phyloP scores from a whole-genome alignment of 2,329 filamentous ascomycete species.

The Davidsoniella australis region DNA sequence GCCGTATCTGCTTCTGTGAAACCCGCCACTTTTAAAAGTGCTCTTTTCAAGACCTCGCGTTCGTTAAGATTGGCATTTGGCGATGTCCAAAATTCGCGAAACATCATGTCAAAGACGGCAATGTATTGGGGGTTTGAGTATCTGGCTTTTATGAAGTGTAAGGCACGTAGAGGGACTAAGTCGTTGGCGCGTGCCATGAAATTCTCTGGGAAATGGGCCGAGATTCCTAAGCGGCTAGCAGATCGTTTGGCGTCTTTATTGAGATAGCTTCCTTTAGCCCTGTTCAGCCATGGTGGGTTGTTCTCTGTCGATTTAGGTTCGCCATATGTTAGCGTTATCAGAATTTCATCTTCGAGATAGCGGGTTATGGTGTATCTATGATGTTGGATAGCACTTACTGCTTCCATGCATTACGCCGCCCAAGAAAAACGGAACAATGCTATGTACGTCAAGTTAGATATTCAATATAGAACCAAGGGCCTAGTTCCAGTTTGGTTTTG shows the following conservation, averaged over 20 bases:
- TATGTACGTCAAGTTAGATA: conserved; percentile 18
- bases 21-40: conserved; percentile 21
- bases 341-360: not conserved
- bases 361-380: not conserved
- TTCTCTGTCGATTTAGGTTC: conserved; percentile 34
- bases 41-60: conserved; percentile 28
- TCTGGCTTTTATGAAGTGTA: conserved; percentile 47
- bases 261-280: conserved; percentile 47
- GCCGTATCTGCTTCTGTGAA: conserved; percentile 28
- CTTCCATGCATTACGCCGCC: conserved; percentile 45
- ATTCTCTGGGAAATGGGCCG: conserved; percentile 23
- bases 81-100: conserved; percentile 44
- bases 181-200: conserved; percentile 28
- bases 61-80: conserved; percentile 41
- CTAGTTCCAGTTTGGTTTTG: not conserved
- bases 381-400: conserved; percentile 21
- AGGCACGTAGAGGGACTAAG: conserved; percentile 42
- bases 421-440: conserved; percentile 56
- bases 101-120: conserved; percentile 35
- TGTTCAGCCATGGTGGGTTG: conserved; percentile 54
- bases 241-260: conserved; percentile 25
- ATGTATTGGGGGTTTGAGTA: conserved; percentile 34
- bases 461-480: not conserved
- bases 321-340: not conserved
- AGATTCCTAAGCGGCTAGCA: conserved; percentile 22